A percentile compares a stretch with the other conserved stretches of the same genome.
Conservation (phyloP, 345 rosid species). For the Salix purpurea region DNA sequence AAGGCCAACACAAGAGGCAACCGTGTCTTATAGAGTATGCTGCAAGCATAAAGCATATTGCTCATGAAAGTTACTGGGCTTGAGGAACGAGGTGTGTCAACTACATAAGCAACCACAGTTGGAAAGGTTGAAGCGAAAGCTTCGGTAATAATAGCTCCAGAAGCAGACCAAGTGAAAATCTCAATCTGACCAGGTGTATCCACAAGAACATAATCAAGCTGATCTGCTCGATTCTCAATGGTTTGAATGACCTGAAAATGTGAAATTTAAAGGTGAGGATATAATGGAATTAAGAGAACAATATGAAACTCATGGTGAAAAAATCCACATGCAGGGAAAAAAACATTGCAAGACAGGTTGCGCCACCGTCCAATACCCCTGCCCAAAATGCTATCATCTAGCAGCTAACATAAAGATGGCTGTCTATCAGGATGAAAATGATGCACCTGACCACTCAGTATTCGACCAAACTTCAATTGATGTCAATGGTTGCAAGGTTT, state of each 20-base stretch:
- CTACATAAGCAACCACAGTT: slow-evolving; percentile 63
- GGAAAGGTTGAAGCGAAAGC: slow-evolving; percentile 88
- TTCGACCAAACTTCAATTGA: not conserved
- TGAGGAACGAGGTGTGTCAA: slow-evolving; percentile 78
- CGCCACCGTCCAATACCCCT: not conserved
- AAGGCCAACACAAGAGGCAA: slow-evolving; percentile 74
- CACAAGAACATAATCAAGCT: slow-evolving; percentile 81
- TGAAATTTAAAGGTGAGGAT: not conserved
- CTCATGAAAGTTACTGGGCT: slow-evolving; percentile 80
- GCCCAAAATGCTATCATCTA: not conserved
- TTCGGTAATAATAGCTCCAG: slow-evolving; percentile 88
- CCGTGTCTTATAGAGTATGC: slow-evolving; percentile 78
- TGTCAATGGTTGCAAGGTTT: not conserved
- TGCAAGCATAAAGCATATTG: slow-evolving; percentile 84
- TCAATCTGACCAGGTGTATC: slow-evolving; percentile 93
- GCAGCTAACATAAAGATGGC: not conserved
- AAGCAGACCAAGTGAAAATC: slow-evolving; percentile 91
- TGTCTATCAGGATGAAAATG: not conserved
- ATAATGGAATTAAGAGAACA: not conserved
- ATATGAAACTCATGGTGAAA: not conserved
- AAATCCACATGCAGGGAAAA: not conserved
- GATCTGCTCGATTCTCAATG: slow-evolving; percentile 78
- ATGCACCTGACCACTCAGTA: not conserved
- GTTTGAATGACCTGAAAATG: slow-evolving; percentile 52
- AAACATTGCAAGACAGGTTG: not conserved